Conservation (phyloP, 2,329 filamentous ascomycete genomes). For the Ascochyta viciae-villosae region DNA sequence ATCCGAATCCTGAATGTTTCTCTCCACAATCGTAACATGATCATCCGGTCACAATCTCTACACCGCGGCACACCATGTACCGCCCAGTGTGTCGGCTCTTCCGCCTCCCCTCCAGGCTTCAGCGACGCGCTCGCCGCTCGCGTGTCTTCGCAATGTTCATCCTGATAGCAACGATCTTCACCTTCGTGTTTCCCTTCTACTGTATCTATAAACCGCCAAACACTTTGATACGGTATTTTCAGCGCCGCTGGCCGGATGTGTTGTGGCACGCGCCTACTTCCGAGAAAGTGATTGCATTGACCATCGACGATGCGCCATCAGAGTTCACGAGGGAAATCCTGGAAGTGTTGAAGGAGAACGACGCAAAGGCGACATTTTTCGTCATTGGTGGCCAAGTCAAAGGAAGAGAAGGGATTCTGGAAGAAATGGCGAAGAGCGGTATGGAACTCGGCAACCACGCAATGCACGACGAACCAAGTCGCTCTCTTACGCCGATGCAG, state of each 20-base stretch:
- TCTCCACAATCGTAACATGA: conserved; percentile 1
- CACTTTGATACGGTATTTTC: conserved; percentile 74
- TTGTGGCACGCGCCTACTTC: conserved; percentile 71
- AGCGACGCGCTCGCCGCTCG: conserved; percentile 46
- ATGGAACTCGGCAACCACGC: conserved; percentile 81
- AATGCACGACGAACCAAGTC: conserved; percentile 83
- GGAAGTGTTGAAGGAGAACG: conserved; percentile 67
- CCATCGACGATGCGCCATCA: conserved; percentile 86
- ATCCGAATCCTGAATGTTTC: neutral
- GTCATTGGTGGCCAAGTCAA: conserved; percentile 80
- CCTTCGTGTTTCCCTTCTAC: conserved; percentile 59
- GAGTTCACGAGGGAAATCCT: conserved; percentile 74
- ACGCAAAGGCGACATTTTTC: conserved; percentile 84
- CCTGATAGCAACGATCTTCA: conserved; percentile 32
- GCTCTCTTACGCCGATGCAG: conserved; percentile 63
- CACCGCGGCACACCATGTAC: conserved; percentile 29
- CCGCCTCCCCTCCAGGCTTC: conserved; percentile 45
- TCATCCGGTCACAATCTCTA: neutral
- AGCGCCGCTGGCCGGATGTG: conserved; percentile 76
- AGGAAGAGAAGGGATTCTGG: conserved; percentile 58
- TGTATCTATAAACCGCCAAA: conserved; percentile 80
- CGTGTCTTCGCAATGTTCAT: conserved; percentile 49
- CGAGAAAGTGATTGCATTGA: conserved; percentile 77
- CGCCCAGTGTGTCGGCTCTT: conserved; percentile 39
- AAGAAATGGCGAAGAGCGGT: conserved; percentile 61